phyloP scores from a whole-genome alignment of 169 alveolate genomes.

The Babesia ovis region DNA sequence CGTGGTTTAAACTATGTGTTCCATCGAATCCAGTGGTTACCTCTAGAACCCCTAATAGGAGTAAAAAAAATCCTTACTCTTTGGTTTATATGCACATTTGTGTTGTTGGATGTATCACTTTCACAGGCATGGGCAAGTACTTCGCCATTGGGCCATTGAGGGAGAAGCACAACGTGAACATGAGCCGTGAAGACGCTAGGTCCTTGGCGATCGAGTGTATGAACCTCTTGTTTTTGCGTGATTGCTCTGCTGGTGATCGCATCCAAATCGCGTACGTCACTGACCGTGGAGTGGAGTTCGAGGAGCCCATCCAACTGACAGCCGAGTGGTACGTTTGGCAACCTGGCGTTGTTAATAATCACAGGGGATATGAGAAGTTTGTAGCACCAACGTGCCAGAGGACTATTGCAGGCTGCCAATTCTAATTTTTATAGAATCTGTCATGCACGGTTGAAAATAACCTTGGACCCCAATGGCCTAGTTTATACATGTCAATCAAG shows the following conservation, averaged over 20 bases:
- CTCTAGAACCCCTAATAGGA: too few relatives aligned
- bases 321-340: constrained; percentile 52
- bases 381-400: constrained; percentile 50
- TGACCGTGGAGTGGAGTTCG: constrained; percentile 42
- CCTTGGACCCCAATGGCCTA: too few relatives aligned
- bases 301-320: constrained; percentile 53
- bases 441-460: too few relatives aligned
- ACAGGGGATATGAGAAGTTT: constrained; percentile 59
- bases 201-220: constrained; percentile 58
- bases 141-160: constrained; percentile 71
- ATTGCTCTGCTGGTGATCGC: constrained; percentile 61
- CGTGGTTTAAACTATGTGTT: too few relatives aligned
- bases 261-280: constrained; percentile 62
- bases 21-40: too few relatives aligned
- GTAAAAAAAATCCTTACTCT: background rate
- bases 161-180: constrained; percentile 52
- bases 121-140: constrained; percentile 66
- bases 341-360: background rate
- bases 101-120: too few relatives aligned
- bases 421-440: too few relatives aligned
- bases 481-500: too few relatives aligned
- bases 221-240: constrained; percentile 60
- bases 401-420: constrained; percentile 65
- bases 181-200: constrained; percentile 53
- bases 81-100: too few relatives aligned